Evolutionary conservation across 805 yeast genomes (phyloP), one percentile per base, ranked within the genome.

Genomic region (Suhomyces sp.): DNA sequence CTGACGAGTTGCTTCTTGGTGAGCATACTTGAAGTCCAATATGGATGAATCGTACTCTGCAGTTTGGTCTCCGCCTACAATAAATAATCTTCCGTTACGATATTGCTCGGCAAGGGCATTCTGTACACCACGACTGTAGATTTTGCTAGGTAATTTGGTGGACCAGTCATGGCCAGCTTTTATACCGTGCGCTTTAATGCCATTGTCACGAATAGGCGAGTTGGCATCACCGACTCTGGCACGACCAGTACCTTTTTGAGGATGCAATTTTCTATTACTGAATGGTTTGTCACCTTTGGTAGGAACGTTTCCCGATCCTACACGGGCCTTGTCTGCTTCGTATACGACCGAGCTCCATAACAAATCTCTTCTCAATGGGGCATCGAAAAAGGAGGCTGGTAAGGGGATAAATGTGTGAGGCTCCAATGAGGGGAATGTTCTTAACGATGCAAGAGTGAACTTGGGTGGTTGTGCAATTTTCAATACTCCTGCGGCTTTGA

Each of bases 151-250:
- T 59, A 94, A 77, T 9, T 79, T 82, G 2, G 97, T 86, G 25
- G 91, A 79, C 79, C 86, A 84, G 67, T 93, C 96, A 63, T 87
- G 90, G 46, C 97, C 96, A 3, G 97, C 97, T 50, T 81, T 82
- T 66, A 94, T 85, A 13, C 94, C 97, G 62, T 86, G 82, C 0
- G 98, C 97, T 60, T 86, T 79, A 49, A 93, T 91, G 67, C 97
- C 97, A 63, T 87, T 89, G 63, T 83, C 84, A 73, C 97, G 85
- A 44, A 85, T 87, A 47, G 99, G 99, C 21, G 97, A 89, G 63
- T 92, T 93, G 53, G 88, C 91, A 71, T 92, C 97, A 75, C 99
- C 99, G 50, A 83, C 86, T 78, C 99, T 85, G 49, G 99, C 99
- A 55, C 81, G 80, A 72, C 99, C 99, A 13, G 89, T 75, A 54